Evolutionary conservation across 768 basidiomycete genomes (phyloP).

Genomic region (Lentinula edodes): DNA sequence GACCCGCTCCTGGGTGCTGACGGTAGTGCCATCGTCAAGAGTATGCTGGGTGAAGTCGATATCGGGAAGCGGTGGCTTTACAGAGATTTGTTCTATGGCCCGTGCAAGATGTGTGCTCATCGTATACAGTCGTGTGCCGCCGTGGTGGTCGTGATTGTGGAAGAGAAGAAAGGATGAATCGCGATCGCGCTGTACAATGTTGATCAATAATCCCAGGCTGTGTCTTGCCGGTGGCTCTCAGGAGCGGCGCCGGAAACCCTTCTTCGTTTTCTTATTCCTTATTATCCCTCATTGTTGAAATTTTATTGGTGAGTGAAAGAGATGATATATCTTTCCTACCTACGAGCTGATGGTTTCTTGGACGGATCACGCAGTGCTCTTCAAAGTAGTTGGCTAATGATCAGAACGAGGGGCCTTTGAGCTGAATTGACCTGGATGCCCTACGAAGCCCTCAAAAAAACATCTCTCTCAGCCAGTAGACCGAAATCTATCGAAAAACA

Average conservation of each 20-base stretch:
- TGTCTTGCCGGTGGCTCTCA: background rate
- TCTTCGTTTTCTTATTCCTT: background rate
- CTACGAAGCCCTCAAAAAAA: no score
- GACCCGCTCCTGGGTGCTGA: constrained; percentile 92
- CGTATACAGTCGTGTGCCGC: background rate
- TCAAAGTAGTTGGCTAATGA: no score
- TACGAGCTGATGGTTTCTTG: no score
- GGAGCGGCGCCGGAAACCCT: background rate
- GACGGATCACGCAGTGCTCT: no score
- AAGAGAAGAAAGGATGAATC: constrained; percentile 4
- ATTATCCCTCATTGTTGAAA: background rate
- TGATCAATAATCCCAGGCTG: constrained; percentile 3
- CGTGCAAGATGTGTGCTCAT: constrained; percentile 57
- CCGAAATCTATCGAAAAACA: no score
- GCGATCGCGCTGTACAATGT: background rate
- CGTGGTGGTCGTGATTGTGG: constrained; percentile 4
- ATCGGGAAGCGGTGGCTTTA: constrained; percentile 45
- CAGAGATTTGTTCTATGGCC: constrained; percentile 62
- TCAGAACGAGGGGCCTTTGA: no score
- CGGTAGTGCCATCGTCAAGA: constrained; percentile 86
- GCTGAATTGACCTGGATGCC: no score
- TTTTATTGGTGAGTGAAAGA: no score
- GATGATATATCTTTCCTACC: no score
- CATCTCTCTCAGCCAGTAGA: no score
- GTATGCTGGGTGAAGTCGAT: constrained; percentile 91